Percentiles rank a stretch among this genome's conserved stretches.
These are phyloP conservation scores for Pulveroboletus sp. DNA, from an alignment of 768 basidiomycete species.

Conservation along the genomic window DNA sequence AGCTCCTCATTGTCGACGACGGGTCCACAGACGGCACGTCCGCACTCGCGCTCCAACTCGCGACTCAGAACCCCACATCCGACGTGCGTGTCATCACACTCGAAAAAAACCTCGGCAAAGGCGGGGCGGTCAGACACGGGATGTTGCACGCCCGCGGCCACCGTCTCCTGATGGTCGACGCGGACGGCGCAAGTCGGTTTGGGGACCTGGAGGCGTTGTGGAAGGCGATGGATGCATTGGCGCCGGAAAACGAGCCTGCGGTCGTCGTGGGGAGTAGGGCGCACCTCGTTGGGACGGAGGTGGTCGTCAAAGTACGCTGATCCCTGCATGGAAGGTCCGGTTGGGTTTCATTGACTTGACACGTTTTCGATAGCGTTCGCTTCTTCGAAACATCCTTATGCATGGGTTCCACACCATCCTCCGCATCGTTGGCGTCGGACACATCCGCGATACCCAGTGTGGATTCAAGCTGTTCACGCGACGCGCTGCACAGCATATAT, in stretches of 20 bases:
- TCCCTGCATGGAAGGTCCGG: background rate
- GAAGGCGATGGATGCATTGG: slow-evolving; percentile 62
- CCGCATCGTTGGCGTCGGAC: slow-evolving; percentile 81
- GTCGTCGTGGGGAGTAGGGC: slow-evolving; percentile 87
- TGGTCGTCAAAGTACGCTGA: slow-evolving; percentile 76
- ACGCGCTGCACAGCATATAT: slow-evolving; percentile 71
- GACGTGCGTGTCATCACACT: slow-evolving; percentile 78
- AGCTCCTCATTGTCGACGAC: slow-evolving; percentile 88
- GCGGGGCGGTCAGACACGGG: slow-evolving; percentile 89
- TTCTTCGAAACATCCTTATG: slow-evolving; percentile 90
- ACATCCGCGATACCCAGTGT: slow-evolving; percentile 93
- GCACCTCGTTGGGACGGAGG: slow-evolving; percentile 87
- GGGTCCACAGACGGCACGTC: slow-evolving; percentile 79
- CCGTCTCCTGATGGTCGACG: slow-evolving; percentile 86
- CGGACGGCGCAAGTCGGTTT: slow-evolving; percentile 89
- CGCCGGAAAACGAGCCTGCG: slow-evolving; percentile 44
- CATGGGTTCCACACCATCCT: slow-evolving; percentile 88
- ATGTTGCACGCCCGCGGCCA: slow-evolving; percentile 77
- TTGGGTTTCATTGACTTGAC: background rate
- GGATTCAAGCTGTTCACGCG: slow-evolving; percentile 97
- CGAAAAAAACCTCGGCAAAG: slow-evolving; percentile 83
- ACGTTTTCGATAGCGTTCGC: slow-evolving; percentile 57
- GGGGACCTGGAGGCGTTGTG: slow-evolving; percentile 79
- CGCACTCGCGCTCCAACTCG: slow-evolving; percentile 57
- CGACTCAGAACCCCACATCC: slow-evolving; percentile 45